phyloP scores from a whole-genome alignment of 768 basidiomycete genomes.

The Wakefieldia striispora region DNA sequence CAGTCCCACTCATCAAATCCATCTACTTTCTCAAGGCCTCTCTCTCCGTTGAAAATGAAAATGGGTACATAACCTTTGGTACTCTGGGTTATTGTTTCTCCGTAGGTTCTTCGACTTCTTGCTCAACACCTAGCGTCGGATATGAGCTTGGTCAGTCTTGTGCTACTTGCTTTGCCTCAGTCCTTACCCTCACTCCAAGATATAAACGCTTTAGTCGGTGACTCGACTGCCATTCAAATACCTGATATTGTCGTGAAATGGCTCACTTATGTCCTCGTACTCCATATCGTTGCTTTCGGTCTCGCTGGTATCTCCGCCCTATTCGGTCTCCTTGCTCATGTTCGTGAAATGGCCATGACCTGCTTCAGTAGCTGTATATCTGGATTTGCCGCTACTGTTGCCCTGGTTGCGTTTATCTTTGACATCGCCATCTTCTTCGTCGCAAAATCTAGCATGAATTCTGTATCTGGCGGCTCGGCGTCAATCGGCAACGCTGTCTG shows the following conservation, averaged over 20 bases:
- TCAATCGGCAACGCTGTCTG: constrained; percentile 86
- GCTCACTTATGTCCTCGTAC: constrained; percentile 90
- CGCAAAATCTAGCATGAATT: constrained; percentile 80
- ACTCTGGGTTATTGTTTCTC: constrained; percentile 86
- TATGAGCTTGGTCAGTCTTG: constrained; percentile 75
- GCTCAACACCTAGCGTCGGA: constrained; percentile 79
- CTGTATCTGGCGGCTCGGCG: constrained; percentile 69
- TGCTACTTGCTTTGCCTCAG: neutral
- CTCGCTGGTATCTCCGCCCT: constrained; percentile 69
- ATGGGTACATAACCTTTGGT: constrained; percentile 77
- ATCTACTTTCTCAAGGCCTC: constrained; percentile 85
- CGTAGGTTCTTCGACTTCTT: constrained; percentile 54
- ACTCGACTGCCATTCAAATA: constrained; percentile 63
- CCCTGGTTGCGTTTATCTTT: constrained; percentile 88
- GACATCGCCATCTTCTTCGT: constrained; percentile 91
- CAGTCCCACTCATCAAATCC: constrained; percentile 85
- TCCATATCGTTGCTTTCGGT: constrained; percentile 85
- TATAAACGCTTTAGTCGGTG: constrained; percentile 76
- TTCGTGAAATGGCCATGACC: constrained; percentile 82
- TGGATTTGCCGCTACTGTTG: constrained; percentile 73
- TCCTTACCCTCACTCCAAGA: constrained; percentile 45
- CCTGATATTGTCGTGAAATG: constrained; percentile 87
- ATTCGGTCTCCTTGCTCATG: constrained; percentile 85
- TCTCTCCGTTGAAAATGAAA: constrained; percentile 43
- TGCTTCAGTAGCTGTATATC: constrained; percentile 82